These are phyloP conservation scores for Zea luxurians DNA, from an alignment of 176 grass and related monocot genomes.

Conservation along the genomic window DNA sequence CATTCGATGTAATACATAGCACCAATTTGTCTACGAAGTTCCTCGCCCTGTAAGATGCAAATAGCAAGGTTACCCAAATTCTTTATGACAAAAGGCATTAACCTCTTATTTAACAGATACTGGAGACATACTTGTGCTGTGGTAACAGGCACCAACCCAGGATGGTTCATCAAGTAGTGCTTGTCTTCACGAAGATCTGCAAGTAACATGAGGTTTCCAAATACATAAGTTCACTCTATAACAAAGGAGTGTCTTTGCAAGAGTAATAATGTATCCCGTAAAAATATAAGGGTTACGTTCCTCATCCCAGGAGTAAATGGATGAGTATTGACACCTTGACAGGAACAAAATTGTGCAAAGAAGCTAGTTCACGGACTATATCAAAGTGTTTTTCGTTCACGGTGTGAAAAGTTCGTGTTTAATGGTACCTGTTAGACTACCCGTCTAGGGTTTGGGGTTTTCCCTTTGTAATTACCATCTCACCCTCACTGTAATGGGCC, in stretches of 20 bases:
- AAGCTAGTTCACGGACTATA: background rate
- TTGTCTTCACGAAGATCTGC: conserved; percentile 99
- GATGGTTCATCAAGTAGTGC: conserved; percentile 93
- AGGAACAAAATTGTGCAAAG: conserved; percentile 1
- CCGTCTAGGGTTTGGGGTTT: no score
- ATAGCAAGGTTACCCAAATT: background rate
- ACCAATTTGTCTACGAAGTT: conserved; percentile 90
- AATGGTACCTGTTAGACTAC: no score
- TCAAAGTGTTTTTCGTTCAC: background rate
- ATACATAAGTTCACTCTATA: conserved; percentile 16
- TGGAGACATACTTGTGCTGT: conserved; percentile 69
- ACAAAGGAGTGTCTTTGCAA: conserved; percentile 1
- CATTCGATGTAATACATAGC: conserved; percentile 94
- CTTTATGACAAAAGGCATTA: conserved; percentile 13
- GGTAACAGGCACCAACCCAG: conserved; percentile 85
- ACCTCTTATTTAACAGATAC: background rate
- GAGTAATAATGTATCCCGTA: background rate
- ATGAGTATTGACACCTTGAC: background rate
- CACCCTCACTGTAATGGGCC: no score
- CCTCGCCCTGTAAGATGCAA: conserved; percentile 64
- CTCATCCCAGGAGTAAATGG: background rate
- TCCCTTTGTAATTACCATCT: no score
- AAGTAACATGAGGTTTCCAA: conserved; percentile 28
- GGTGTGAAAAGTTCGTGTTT: background rate
- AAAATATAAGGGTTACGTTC: background rate